Evolutionary conservation across 1,139 yeast species (phyloP), one percentile per base, ranked within the genome.

Genomic region (Arxiozyma bovina): DNA sequence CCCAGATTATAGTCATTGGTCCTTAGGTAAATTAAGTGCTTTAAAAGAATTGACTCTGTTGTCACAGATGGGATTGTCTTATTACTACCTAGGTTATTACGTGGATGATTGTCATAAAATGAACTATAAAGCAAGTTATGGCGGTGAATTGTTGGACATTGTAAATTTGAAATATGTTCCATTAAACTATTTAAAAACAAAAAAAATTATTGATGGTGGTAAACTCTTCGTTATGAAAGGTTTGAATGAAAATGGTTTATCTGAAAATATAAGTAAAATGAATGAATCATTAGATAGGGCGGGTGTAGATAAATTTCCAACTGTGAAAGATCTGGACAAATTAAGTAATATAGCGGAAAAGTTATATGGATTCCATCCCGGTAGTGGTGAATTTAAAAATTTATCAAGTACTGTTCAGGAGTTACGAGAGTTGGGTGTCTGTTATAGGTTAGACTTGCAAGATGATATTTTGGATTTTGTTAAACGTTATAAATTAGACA

Each of bases 21-120:
- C 90, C 0, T 69, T 90, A 44, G 98, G 98, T 0, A 87, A 88
- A 38, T 67, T 90, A 1, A 82, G 91, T 55, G 94, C 89, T 0
- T 63, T 89, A 40, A 70, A 87, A 44, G 98, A 91, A 63, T 72
- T 88, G 50, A 75, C 80, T 4, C 68, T 87, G 42, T 60, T 74
- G 1, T 50, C 63, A 5, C 67, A 69, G 40, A 63, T 71, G 15
- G 67, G 53, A 42, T 25, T 75, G 45, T 75, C 77, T 0, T 80
- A 77, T 66, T 85, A 86, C 64, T 85, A 85, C 62, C 69, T 89
- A 71, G 97, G 94, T 0, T 87, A 81, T 62, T 90, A 84, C 65
- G 82, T 89, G 50, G 83, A 82, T 7, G 89, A 84, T 61, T 87
- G 96, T 67, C 75, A 73, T 1, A 91, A 91, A 66, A 89, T 91